These are phyloP conservation scores for Neofusicoccum sp. DNA, from an alignment of 2,329 filamentous ascomycete genomes.

Conservation along the genomic window DNA sequence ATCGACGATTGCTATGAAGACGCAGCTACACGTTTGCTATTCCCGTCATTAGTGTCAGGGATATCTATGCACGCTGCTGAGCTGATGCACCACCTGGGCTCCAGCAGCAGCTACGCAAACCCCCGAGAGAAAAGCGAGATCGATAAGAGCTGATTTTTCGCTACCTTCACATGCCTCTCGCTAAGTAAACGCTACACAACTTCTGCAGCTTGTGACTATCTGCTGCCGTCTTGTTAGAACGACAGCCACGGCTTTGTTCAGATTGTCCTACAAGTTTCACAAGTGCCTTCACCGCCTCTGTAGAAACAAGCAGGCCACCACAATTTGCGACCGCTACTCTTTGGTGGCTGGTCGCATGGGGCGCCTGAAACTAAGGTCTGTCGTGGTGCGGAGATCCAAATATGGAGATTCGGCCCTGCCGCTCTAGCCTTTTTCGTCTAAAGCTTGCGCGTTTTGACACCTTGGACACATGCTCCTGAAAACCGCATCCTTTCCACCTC, in stretches of 20 bases:
- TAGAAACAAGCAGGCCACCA: background rate
- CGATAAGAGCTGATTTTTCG: too few species aligned
- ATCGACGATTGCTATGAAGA: background rate
- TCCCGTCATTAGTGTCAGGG: background rate
- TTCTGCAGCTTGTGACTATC: too few species aligned
- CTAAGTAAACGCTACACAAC: too few species aligned
- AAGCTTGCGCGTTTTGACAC: conserved; percentile 7
- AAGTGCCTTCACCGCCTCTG: conserved; percentile 3
- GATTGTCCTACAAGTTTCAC: too few species aligned
- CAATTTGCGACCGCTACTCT: background rate
- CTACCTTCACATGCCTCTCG: too few species aligned
- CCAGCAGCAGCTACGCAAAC: too few species aligned
- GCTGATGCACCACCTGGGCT: too few species aligned
- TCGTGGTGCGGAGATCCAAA: background rate
- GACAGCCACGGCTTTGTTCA: too few species aligned
- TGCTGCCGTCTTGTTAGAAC: too few species aligned
- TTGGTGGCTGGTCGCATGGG: background rate
- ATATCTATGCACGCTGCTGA: background rate
- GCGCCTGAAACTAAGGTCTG: background rate
- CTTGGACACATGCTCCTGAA: conserved; percentile 4
- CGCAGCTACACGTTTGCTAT: too few species aligned
- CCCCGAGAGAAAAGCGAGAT: too few species aligned
- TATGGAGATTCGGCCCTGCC: conserved; percentile 10
- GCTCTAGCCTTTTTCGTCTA: background rate
- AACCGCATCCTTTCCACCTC: background rate